Evolutionary conservation across 164 flowering plant genomes (phyloP).

Genomic region (Taxillus chinensis): DNA sequence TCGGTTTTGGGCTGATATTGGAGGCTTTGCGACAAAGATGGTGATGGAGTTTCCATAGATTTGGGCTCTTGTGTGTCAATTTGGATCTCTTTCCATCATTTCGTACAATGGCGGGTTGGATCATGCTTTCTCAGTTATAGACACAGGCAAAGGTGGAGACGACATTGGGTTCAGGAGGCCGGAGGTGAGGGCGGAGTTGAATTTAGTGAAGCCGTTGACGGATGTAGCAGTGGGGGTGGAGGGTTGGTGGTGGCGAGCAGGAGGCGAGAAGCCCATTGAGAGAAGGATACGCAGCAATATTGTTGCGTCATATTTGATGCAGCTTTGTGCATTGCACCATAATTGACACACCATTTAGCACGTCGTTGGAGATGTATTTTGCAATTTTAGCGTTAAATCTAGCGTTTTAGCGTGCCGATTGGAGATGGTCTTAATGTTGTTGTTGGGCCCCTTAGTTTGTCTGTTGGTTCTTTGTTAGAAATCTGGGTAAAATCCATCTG

Average conservation of each 20-base stretch:
- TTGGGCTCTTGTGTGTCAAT: slow-evolving; percentile 28
- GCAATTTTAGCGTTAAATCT: no score
- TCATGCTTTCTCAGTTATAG: slow-evolving; percentile 31
- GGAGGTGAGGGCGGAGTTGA: slow-evolving; percentile 76
- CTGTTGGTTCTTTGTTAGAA: no score
- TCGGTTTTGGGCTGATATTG: slow-evolving; percentile 27
- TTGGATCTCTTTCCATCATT: slow-evolving; percentile 88
- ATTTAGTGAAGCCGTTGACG: slow-evolving; percentile 31
- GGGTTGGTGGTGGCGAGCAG: slow-evolving; percentile 16
- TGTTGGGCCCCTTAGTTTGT: no score
- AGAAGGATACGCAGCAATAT: slow-evolving; percentile 2
- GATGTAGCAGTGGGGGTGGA: slow-evolving; percentile 31
- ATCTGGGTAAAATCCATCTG: no score
- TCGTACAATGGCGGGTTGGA: slow-evolving; percentile 74
- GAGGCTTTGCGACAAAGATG: slow-evolving; percentile 8
- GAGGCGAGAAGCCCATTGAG: slow-evolving; percentile 38
- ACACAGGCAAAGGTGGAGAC: slow-evolving; percentile 58
- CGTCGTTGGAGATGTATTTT: no score
- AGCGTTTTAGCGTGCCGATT: no score
- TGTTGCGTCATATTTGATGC: no score
- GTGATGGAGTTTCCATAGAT: slow-evolving; percentile 9
- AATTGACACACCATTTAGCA: no score
- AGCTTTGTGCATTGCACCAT: no score
- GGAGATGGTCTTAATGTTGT: no score
- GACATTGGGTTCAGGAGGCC: slow-evolving; percentile 84